Evolutionary conservation across 148 eudicot genomes (phyloP), one percentile per base, ranked within the genome.

Genomic region (Drosera capensis): DNA sequence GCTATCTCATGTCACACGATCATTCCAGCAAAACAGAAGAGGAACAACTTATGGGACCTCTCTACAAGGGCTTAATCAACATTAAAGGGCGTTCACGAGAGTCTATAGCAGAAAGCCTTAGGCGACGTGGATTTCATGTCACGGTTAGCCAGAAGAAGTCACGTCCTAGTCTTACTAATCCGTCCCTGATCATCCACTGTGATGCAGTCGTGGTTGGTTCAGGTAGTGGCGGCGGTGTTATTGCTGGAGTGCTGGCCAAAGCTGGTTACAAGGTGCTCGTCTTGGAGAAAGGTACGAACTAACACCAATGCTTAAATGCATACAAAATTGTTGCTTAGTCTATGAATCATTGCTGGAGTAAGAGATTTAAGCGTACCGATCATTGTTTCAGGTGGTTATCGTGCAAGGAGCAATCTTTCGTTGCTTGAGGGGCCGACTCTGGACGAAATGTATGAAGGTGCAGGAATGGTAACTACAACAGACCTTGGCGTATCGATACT

Each of bases 221-320:
- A 0, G 94, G 94, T 23, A 71, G 79, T 0, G 94, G 94, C 0
- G 94, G 88, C 0, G 84, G 94, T 0, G 75, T 84, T 1, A 65
- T 67, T 3, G 88, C 85, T 0, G 94, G 94, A 2, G 65, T 73
- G 20, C 60, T 84, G 20, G 84, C 94, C 1, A 52, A 72, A 22
- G 76, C 88, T 0, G 94, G 88, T 2, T 72, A 77, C 60, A 77
- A 77, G 65, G 94, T 84, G 1, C 21, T 80, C n/a, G 88, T 84
- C 25, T 1, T 84, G 7, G 94, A 84, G 22, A 74, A 84, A 58
- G 94, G 94, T 9, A 34, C 11, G 9, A 9, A 5, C 7, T 28
- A 5, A 28, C 31, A 28, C 31, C 11, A 28, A 28, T 5, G 7
- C 11, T 5, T 28, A 6, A 28, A 28, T 28, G 31, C 31, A 28